A percentile compares a stretch with the other conserved stretches of the same genome.
These are phyloP conservation scores for Leccinum subrobustum DNA, from an alignment of 1,284 basidiomycete genomes.

Conservation along the genomic window DNA sequence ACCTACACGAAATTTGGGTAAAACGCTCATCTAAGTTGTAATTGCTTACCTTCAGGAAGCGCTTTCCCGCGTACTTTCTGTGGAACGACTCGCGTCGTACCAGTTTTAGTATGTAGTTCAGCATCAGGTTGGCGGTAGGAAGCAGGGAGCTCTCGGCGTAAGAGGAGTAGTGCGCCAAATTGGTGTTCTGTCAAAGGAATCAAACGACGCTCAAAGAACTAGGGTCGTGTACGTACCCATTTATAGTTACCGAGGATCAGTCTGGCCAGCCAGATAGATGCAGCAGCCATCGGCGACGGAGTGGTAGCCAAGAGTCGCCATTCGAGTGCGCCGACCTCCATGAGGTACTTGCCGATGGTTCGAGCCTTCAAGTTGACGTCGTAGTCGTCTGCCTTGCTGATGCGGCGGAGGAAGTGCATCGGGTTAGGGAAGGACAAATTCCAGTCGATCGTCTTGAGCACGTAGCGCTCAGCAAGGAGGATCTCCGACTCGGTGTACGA, in stretches of 20 bases:
- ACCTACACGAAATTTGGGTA: not conserved
- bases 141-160: too few species aligned
- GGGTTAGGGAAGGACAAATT: conserved; percentile 93
- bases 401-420: conserved; percentile 87
- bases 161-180: too few species aligned
- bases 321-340: conserved; percentile 90
- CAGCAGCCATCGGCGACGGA: conserved; percentile 87
- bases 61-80: too few species aligned
- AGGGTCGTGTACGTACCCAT: conserved; percentile 64
- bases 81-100: too few species aligned
- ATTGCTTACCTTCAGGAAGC: too few species aligned
- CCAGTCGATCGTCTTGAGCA: conserved; percentile 90
- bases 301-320: conserved; percentile 80
- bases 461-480: conserved; percentile 90
- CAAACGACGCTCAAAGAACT: conserved; percentile 17
- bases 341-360: conserved; percentile 90
- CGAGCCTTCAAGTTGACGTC: conserved; percentile 89
- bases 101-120: too few species aligned
- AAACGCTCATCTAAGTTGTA: not conserved
- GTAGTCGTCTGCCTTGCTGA: conserved; percentile 96
- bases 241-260: conserved; percentile 79
- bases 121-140: too few species aligned
- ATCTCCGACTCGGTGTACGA: conserved; percentile 79
- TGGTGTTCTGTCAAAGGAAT: not conserved
- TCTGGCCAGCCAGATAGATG: conserved; percentile 90